Evolutionary conservation across 1,284 basidiomycete species (phyloP), one percentile per base, ranked within the genome.

Genomic region (Leccinum brunneo-olivaceum): DNA sequence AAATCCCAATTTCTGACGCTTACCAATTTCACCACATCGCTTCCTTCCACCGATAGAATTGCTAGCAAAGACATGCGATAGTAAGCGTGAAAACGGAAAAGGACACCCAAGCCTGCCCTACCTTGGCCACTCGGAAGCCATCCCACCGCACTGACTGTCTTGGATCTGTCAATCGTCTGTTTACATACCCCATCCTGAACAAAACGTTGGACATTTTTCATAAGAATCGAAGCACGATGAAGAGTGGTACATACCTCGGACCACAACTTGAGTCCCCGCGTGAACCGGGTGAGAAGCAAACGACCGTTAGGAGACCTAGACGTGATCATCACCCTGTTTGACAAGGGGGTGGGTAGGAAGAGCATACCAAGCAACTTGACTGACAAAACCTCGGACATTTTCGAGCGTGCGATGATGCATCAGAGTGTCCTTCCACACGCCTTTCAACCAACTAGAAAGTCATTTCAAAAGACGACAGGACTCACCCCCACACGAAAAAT

Each of bases 251-350:
- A 56, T 51, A 83, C 82, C 67, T 79, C 75, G 12, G 76, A 79
- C 85, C 85, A 89, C 19, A 89, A 62, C 58, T 87, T 88, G 49
- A 88, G 70, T 6, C 76, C 79, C 41, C 79, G 74, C 23, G 68
- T 70, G 47, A 84, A 72, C 55, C 83, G 84, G 3, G 84, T 85
- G 20, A 87, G 61, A 6, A 87, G 65, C 28, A 72, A 57, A 30
- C 71, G 70, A 10, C 85, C 81, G 19, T 70, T 74, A 0, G 83
- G 82, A 4, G 84, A 84, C 81, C 81, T 47, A 20, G 32, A 16
- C 19, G 15, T 18, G 18, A 16, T 28, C 10, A 30, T 30, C 9
- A 47, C 14, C 12, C 19, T 8, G n/a, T 15, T 3, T 15, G 35
- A 6, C 1, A 37, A 1, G 34, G 6, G 19, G 6, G 20, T 3